phyloP scores from a whole-genome alignment of 2,329 filamentous ascomycete genomes.

The Alternaria consortialis region DNA sequence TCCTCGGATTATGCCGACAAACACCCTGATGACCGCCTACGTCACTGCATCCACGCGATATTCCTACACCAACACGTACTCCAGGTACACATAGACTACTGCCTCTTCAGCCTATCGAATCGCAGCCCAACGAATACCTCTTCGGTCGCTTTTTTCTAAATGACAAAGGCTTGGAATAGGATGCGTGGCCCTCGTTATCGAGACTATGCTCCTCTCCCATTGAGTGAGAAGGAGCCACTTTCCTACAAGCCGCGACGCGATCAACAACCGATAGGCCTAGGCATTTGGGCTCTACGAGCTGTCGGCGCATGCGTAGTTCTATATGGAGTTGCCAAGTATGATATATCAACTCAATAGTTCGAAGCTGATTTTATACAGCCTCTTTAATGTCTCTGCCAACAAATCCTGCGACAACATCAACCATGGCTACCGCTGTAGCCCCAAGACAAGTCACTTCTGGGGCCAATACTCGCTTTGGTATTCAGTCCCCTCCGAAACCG shows the following conservation, averaged over 20 bases:
- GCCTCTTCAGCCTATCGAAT: neutral
- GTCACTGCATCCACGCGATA: neutral
- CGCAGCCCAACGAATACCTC: too few relatives aligned
- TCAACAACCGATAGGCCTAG: constrained; percentile 16
- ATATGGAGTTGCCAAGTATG: constrained; percentile 40
- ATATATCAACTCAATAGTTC: neutral
- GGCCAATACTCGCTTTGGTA: constrained; percentile 91
- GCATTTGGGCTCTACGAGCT: constrained; percentile 29
- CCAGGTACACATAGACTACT: neutral
- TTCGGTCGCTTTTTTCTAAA: constrained; percentile 7
- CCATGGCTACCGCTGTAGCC: constrained; percentile 69
- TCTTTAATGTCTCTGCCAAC: constrained; percentile 22
- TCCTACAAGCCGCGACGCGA: constrained; percentile 28
- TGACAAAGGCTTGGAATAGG: constrained; percentile 43
- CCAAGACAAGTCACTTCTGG: constrained; percentile 73
- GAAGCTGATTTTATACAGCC: constrained; percentile 28
- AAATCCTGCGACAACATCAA: constrained; percentile 62
- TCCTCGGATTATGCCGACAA: neutral
- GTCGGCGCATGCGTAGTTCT: constrained; percentile 29
- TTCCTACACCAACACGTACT: neutral
- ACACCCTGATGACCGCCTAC: constrained; percentile 3
- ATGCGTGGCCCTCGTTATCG: constrained; percentile 34
- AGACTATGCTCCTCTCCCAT: constrained; percentile 41
- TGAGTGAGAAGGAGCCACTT: constrained; percentile 39
- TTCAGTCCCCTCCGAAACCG: constrained; percentile 73